These are phyloP conservation scores for Fusarium sp. DNA, from an alignment of 2,329 filamentous ascomycete species.

Conservation along the genomic window DNA sequence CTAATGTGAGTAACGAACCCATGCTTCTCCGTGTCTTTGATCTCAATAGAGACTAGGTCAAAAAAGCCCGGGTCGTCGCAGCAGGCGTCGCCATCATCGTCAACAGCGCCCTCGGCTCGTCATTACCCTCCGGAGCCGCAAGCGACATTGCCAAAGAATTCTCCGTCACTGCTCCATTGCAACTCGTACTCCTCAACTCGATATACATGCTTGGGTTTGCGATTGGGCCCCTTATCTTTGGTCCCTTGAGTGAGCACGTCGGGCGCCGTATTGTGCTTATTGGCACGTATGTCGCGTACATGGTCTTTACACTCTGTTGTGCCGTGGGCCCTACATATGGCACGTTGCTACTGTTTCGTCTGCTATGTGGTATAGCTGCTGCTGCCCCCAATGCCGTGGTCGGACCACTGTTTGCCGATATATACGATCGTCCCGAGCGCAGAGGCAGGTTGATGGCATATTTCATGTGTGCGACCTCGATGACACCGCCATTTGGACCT, in stretches of 20 bases:
- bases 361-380: slow-evolving; percentile 55
- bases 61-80: not conserved
- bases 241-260: slow-evolving; percentile 56
- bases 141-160: not conserved
- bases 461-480: slow-evolving; percentile 54
- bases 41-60: not conserved
- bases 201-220: not conserved
- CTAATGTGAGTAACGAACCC: not conserved
- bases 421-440: slow-evolving; percentile 52
- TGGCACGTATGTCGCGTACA: slow-evolving; percentile 59
- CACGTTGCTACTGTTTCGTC: slow-evolving; percentile 57
- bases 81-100: not conserved
- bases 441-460: slow-evolving; percentile 51
- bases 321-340: slow-evolving; percentile 57
- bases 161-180: not conserved
- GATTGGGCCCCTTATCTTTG: slow-evolving; percentile 55
- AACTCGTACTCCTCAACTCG: not conserved
- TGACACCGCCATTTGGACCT: slow-evolving; percentile 56
- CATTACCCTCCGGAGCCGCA: not conserved
- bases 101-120: not conserved
- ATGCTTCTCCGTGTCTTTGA: no score
- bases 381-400: slow-evolving; percentile 57
- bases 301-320: slow-evolving; percentile 55
- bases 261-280: slow-evolving; percentile 59
- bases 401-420: slow-evolving; percentile 59